Conservation (phyloP, 2,329 filamentous ascomycete genomes). For the Ascochyta viciae-villosae region DNA sequence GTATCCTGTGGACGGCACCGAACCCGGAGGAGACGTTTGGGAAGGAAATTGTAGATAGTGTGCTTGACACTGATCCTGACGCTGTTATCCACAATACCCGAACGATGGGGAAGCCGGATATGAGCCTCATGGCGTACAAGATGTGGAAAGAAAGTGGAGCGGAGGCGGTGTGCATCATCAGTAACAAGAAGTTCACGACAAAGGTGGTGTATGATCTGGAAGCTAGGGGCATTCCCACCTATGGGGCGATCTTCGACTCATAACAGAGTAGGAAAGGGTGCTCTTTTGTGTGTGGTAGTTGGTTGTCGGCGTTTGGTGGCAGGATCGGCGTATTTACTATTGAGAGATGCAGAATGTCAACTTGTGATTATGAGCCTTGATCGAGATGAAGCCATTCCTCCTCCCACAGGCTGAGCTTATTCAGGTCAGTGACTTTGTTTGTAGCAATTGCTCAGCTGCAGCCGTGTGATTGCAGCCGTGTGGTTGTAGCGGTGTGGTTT, state of each 20-base stretch:
- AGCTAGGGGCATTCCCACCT: slow-evolving; percentile 70
- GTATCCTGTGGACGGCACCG: slow-evolving; percentile 75
- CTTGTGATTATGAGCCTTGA: too few relatives aligned
- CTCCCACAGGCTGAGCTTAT: too few relatives aligned
- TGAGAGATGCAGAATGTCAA: too few relatives aligned
- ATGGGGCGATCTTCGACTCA: slow-evolving; percentile 77
- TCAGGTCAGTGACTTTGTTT: too few relatives aligned
- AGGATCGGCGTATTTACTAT: background rate
- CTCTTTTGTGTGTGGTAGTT: background rate
- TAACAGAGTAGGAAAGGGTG: slow-evolving; percentile 32
- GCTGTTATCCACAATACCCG: slow-evolving; percentile 75
- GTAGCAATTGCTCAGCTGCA: too few relatives aligned
- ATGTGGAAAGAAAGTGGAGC: slow-evolving; percentile 60
- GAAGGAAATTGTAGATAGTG: slow-evolving; percentile 63
- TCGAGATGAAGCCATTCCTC: too few relatives aligned
- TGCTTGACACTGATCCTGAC: slow-evolving; percentile 65
- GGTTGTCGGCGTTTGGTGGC: background rate
- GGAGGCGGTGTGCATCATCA: slow-evolving; percentile 78
- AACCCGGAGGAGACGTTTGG: slow-evolving; percentile 72
- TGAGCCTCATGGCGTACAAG: slow-evolving; percentile 64
- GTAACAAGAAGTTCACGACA: slow-evolving; percentile 73
- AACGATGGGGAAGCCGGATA: slow-evolving; percentile 67
- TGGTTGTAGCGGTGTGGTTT: too few relatives aligned
- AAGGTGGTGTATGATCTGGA: slow-evolving; percentile 75
- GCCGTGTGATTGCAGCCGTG: too few relatives aligned